Conservation (phyloP, 106 monocot species). For the Allium fistulosum region DNA sequence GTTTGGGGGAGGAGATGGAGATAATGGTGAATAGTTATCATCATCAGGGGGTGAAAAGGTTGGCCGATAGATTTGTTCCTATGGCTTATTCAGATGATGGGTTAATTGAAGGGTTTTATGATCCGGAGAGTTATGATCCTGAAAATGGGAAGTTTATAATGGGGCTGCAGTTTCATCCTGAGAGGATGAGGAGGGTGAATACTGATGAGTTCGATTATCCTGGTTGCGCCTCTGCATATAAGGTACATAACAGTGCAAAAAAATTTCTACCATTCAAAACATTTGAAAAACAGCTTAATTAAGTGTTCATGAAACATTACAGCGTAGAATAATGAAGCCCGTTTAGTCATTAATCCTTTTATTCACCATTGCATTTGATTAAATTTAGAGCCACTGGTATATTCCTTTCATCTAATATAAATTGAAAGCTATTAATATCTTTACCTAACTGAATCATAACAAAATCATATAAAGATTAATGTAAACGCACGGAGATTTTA, state of each 20-base stretch:
- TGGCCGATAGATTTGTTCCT: constrained; percentile 67
- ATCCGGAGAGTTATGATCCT: constrained; percentile 65
- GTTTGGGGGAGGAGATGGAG: constrained; percentile 33
- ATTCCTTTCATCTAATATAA: too few relatives aligned
- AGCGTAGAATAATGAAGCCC: not conserved
- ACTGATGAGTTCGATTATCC: constrained; percentile 84
- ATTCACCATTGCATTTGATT: not conserved
- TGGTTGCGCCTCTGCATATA: constrained; percentile 74
- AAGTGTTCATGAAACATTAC: not conserved
- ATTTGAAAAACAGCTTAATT: not conserved
- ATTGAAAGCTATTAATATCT: too few relatives aligned
- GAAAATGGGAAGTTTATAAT: constrained; percentile 83
- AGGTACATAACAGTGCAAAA: constrained; percentile 21
- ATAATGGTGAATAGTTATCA: constrained; percentile 87
- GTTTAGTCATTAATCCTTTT: not conserved
- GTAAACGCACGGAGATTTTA: too few relatives aligned
- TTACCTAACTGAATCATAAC: too few relatives aligned
- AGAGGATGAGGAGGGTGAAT: constrained; percentile 51
- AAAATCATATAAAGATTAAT: too few relatives aligned
- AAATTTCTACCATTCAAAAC: too few relatives aligned
- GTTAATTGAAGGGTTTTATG: constrained; percentile 81
- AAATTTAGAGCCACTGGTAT: too few relatives aligned
- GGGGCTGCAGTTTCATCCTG: constrained; percentile 94
- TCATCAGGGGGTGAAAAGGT: constrained; percentile 82
- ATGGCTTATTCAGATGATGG: constrained; percentile 74